These are phyloP conservation scores for Hanseniaspora lindneri DNA, from an alignment of 805 yeast genomes.

Conservation along the genomic window DNA sequence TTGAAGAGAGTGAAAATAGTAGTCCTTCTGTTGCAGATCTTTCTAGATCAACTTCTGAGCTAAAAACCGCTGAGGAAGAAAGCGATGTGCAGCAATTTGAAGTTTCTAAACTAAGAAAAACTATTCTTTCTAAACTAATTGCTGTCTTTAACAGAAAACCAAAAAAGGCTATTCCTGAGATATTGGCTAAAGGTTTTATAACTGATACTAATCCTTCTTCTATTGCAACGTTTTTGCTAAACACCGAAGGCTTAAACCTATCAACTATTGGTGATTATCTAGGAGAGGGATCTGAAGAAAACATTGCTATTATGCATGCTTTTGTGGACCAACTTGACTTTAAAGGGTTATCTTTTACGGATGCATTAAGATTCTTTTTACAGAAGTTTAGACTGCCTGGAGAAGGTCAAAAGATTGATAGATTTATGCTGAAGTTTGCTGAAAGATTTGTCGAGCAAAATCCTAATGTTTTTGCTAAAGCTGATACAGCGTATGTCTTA, in stretches of 20 bases:
- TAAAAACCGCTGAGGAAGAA: conserved; percentile 24
- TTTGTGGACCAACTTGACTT: conserved; percentile 86
- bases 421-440: conserved; percentile 94
- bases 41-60: conserved; percentile 3
- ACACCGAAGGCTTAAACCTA: conserved; percentile 69
- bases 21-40: conserved; percentile 15
- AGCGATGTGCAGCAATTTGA: conserved; percentile 76
- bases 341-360: conserved; percentile 55
- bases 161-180: conserved; percentile 56
- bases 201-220: conserved; percentile 46
- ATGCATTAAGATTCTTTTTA: conserved; percentile 69
- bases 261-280: conserved; percentile 78
- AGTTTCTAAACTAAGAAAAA: conserved; percentile 68
- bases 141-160: conserved; percentile 76
- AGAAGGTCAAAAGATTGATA: conserved; percentile 93
- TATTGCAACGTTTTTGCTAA: conserved; percentile 63
- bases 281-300: conserved; percentile 75
- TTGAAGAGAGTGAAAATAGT: conserved; percentile 14
- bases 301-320: conserved; percentile 78
- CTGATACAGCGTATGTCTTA: conserved; percentile 85
- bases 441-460: conserved; percentile 81
- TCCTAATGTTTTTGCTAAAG: conserved; percentile 76
- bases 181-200: conserved; percentile 55
- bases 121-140: conserved; percentile 65
- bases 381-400: conserved; percentile 93